Conservation (phyloP, 768 basidiomycete genomes). For the Pilatotrama ljubarskyi region DNA sequence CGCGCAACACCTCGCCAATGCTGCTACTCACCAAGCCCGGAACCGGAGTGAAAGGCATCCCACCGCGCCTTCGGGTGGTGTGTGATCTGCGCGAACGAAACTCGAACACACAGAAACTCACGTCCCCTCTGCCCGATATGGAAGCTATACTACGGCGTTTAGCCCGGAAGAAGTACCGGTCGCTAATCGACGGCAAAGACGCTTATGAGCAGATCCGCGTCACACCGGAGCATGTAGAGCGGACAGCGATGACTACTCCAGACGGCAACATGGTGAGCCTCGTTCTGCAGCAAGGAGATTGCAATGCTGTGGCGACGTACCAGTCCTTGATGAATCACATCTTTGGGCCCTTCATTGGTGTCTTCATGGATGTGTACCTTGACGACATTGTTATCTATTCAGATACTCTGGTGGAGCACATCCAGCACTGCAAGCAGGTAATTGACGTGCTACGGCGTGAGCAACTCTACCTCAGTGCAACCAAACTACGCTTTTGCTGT, state of each 20-base stretch:
- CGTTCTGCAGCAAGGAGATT: conserved; percentile 34
- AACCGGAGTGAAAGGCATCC: background rate
- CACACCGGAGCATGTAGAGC: conserved; percentile 20
- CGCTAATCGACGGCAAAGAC: too few species aligned
- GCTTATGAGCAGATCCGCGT: conserved; percentile 34
- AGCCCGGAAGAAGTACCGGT: conserved; percentile 11
- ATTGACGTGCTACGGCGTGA: conserved; percentile 12
- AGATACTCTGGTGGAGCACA: conserved; percentile 26
- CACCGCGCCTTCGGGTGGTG: background rate
- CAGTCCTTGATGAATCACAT: conserved; percentile 47
- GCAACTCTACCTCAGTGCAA: conserved; percentile 19
- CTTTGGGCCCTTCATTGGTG: conserved; percentile 32
- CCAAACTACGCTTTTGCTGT: conserved; percentile 28
- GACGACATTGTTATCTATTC: conserved; percentile 38
- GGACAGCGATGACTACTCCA: conserved; percentile 28
- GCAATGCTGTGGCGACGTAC: conserved; percentile 39
- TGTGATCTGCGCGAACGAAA: conserved; percentile 19
- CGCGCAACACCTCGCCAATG: conserved; percentile 23
- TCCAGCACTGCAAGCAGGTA: conserved; percentile 23
- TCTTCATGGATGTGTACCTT: conserved; percentile 38
- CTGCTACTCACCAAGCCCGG: conserved; percentile 16
- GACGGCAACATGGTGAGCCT: conserved; percentile 32
- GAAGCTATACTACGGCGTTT: conserved; percentile 25
- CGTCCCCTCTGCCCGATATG: conserved; percentile 24
- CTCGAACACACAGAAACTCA: conserved; percentile 26